Evolutionary conservation across 305 asterid species (phyloP), one percentile per base, ranked within the genome.

Genomic region (Fraxinus velutina): DNA sequence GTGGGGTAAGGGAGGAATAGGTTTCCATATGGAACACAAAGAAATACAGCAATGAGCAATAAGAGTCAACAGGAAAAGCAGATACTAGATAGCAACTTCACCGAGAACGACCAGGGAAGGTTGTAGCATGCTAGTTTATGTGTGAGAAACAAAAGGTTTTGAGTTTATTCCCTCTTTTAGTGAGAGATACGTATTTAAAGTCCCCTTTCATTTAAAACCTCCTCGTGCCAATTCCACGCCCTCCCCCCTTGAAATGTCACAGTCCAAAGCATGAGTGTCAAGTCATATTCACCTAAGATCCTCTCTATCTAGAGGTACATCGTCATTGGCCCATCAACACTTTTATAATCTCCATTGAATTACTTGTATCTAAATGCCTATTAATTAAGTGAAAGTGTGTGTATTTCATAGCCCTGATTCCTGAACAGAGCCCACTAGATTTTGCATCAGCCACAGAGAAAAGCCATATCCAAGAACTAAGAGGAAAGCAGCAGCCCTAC

Each of bases 241-340:
- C 22, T 6, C 30, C 10, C 62, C 66, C 37, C 75, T 39, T 76
- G 93, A 86, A 13, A 88, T 76, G 92, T 91, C 93, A 79, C 79
- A 80, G 82, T 92, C 97, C 83, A 33, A 73, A 87, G 93, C 98
- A 90, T 92, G 93, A 86, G 84, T 86, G 96, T 93, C 90, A 84
- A 83, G 96, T 93, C 96, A 88, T 87, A 91, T 86, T 91, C 96
- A 89, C 81, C 81, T 32, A 42, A 88, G 91, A 92, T 92, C 88
- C 91, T 87, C 83, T 79, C 84, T 73, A 81, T 82, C 85, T 86
- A 70, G 70, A 74, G 71, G 80, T 79, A 73, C 75, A 77, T 39
- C 19, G 81, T 77, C 73, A 76, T 85, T 76, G 78, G 79, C 66
- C 13, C 47, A 42, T 79, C n/a, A 32, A 79, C 33, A n/a, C 57